Evolutionary conservation across 768 basidiomycete genomes (phyloP).

Genomic region (Suillus hirtellus): DNA sequence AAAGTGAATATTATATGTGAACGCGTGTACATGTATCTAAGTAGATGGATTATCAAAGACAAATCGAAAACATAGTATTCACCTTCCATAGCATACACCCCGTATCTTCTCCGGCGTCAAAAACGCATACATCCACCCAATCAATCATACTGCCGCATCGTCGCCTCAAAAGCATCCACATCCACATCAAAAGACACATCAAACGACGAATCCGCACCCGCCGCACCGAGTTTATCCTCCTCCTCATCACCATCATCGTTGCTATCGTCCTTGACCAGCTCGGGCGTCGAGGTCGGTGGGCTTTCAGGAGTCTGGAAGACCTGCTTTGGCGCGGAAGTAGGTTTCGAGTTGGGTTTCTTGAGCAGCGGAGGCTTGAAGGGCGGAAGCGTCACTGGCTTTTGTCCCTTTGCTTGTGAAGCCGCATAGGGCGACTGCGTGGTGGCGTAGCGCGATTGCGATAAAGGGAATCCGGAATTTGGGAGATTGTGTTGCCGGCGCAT

Average conservation of each 20-base stretch:
- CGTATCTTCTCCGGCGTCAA: neutral
- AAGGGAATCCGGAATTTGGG: neutral
- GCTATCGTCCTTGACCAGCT: neutral
- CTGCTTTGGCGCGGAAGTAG: conserved; percentile 2
- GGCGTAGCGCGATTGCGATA: conserved; percentile 23
- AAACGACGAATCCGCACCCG: conserved; percentile 30
- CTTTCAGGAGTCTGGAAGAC: neutral
- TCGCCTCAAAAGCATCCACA: conserved; percentile 29
- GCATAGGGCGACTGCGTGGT: neutral
- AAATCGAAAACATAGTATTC: neutral
- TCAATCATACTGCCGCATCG: conserved; percentile 33
- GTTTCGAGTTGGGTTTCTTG: neutral
- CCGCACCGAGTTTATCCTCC: conserved; percentile 2
- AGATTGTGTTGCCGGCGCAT: conserved; percentile 25
- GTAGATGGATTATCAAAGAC: neutral
- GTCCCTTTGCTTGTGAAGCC: conserved; percentile 17
- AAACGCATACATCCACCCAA: neutral
- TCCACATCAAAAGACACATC: conserved; percentile 34
- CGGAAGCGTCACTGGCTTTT: conserved; percentile 21
- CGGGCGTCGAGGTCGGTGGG: neutral
- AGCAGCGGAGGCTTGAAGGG: conserved; percentile 32
- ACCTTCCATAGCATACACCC: neutral
- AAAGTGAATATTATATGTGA: neutral
- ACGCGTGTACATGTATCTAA: neutral
- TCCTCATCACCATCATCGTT: neutral